Evolutionary conservation across 2,329 filamentous ascomycete species (phyloP).

Genomic region (Epichloe aotearoae): DNA sequence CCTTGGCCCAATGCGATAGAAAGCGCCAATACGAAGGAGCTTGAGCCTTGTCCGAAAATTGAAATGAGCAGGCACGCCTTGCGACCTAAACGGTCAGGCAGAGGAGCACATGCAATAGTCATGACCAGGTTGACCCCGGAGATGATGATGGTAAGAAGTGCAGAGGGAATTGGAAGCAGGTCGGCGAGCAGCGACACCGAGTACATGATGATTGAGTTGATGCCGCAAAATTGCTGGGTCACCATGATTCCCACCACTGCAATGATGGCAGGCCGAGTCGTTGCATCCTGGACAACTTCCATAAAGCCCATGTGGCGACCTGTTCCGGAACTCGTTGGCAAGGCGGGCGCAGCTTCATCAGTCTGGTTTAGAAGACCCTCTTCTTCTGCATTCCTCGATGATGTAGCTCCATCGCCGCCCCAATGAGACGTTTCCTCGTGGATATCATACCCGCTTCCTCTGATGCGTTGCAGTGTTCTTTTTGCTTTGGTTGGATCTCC

Average conservation of each 20-base stretch:
- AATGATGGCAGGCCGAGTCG: slow-evolving; percentile 60
- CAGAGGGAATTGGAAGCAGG: slow-evolving; percentile 69
- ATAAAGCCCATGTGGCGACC: slow-evolving; percentile 42
- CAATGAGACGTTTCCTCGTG: slow-evolving; percentile 57
- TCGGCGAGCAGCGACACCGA: slow-evolving; percentile 78
- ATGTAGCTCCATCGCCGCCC: slow-evolving; percentile 29
- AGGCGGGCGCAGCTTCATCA: slow-evolving; percentile 8
- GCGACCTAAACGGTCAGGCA: slow-evolving; percentile 78
- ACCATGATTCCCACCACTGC: slow-evolving; percentile 86
- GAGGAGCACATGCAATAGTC: slow-evolving; percentile 67
- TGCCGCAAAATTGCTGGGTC: slow-evolving; percentile 81
- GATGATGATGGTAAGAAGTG: slow-evolving; percentile 74
- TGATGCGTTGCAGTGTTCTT: slow-evolving; percentile 57
- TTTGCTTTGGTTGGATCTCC: slow-evolving; percentile 48
- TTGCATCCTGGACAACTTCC: slow-evolving; percentile 51
- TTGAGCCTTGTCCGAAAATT: slow-evolving; percentile 71
- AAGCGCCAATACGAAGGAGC: slow-evolving; percentile 62
- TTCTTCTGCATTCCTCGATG: slow-evolving; percentile 41
- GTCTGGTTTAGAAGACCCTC: slow-evolving; percentile 48
- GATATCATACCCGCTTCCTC: slow-evolving; percentile 56
- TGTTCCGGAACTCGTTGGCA: not conserved
- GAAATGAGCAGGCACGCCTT: slow-evolving; percentile 75
- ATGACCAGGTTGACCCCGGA: slow-evolving; percentile 76
- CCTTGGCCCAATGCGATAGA: slow-evolving; percentile 64
- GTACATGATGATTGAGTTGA: slow-evolving; percentile 98